Percentiles rank a stretch among this genome's conserved stretches.
Evolutionary conservation across 805 yeast genomes (phyloP).

Genomic region (Ogataea polymorpha): DNA sequence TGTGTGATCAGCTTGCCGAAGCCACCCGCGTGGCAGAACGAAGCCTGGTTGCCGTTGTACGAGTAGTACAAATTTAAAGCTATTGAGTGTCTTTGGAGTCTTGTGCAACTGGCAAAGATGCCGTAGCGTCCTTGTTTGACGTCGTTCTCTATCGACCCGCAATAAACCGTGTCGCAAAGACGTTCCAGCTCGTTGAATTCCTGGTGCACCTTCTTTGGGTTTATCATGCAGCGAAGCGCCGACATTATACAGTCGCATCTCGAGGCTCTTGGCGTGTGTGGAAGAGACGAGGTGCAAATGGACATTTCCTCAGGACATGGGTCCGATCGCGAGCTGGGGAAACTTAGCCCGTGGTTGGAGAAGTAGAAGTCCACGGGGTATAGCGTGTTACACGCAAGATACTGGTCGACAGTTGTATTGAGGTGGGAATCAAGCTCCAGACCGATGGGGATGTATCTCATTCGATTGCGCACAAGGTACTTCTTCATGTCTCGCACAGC

Average conservation of each 20-base stretch:
- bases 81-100: conserved; percentile 38
- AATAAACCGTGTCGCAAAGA: conserved; percentile 38
- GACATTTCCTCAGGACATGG: conserved; percentile 13
- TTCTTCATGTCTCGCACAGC: conserved; percentile 80
- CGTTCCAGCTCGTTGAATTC: conserved; percentile 22
- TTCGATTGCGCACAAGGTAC: conserved; percentile 46
- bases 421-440: conserved; percentile 6
- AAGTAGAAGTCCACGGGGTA: conserved; percentile 18
- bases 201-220: conserved; percentile 16
- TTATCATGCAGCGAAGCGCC: conserved; percentile 37
- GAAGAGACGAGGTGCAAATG: conserved; percentile 27
- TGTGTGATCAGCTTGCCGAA: conserved; percentile 15
- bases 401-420: conserved; percentile 6
- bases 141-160: conserved; percentile 37
- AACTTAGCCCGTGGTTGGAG: conserved; percentile 3
- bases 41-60: conserved; percentile 16
- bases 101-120: conserved; percentile 38
- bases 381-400: conserved; percentile 15
- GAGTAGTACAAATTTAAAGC: conserved; percentile 38
- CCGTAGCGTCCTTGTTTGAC: conserved; percentile 41
- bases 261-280: conserved; percentile 40
- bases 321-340: not conserved
- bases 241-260: conserved; percentile 45
- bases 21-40: conserved; percentile 18
- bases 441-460: conserved; percentile 40